Conservation (phyloP, 2,329 filamentous ascomycete genomes). For the Coniella vitis region DNA sequence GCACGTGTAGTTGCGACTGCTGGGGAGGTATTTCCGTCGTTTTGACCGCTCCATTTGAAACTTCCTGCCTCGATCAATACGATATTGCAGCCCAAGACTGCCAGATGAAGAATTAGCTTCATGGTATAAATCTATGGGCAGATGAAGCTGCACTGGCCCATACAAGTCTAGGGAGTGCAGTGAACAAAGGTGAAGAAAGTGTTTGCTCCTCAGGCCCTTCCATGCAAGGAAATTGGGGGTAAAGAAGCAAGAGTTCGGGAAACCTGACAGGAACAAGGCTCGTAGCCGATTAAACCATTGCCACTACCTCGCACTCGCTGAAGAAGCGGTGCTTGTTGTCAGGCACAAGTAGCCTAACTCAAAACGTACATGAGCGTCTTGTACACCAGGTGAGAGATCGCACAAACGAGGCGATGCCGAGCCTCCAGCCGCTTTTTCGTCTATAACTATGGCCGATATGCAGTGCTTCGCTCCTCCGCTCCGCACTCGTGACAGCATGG, state of each 20-base stretch:
- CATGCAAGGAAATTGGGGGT: too few species aligned
- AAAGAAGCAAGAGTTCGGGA: too few species aligned
- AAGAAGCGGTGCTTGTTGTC: too few species aligned
- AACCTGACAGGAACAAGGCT: too few species aligned
- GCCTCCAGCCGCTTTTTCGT: neutral
- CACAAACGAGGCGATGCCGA: neutral
- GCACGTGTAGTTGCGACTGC: conserved; percentile 6
- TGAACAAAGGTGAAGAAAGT: neutral
- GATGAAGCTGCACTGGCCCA: too few species aligned
- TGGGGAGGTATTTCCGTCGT: conserved; percentile 4
- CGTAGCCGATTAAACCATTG: too few species aligned
- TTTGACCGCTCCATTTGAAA: conserved; percentile 11
- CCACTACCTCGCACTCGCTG: too few species aligned
- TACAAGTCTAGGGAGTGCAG: too few species aligned
- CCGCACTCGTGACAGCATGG: neutral
- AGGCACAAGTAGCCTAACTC: too few species aligned
- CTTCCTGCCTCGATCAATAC: neutral
- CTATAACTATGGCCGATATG: neutral
- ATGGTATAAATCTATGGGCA: neutral
- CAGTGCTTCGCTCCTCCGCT: neutral
- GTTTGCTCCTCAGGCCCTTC: too few species aligned
- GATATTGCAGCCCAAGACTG: conserved; percentile 6
- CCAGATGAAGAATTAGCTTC: conserved; percentile 1
- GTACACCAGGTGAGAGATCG: too few species aligned
- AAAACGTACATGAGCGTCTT: too few species aligned